Conservation (phyloP, 306 rosid genomes). For the Cucurbita pepo region DNA sequence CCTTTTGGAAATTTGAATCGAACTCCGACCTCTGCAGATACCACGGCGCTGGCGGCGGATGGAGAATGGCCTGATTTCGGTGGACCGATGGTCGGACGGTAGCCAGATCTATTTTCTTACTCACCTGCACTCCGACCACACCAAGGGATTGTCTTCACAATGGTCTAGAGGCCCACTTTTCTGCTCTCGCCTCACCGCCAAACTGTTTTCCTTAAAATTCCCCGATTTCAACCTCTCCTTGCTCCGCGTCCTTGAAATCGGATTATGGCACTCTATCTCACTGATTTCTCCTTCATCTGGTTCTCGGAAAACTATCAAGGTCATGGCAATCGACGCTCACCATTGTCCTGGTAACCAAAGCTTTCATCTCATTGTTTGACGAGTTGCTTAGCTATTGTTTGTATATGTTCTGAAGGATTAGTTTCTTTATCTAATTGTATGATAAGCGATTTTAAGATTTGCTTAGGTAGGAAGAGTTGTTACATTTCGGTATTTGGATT, state of each 20-base stretch:
- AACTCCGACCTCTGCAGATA: neutral
- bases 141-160: conserved; percentile 38
- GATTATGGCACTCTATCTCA: conserved; percentile 28
- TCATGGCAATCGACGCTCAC: conserved; percentile 49
- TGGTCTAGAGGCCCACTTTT: conserved; percentile 51
- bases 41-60: conserved; percentile 2
- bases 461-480: neutral
- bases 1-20: neutral
- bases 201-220: conserved; percentile 44
- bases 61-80: conserved; percentile 43
- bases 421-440: neutral
- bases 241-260: conserved; percentile 32
- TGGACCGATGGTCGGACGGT: conserved; percentile 43
- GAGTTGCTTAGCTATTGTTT: conserved; percentile 12
- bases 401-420: conserved; percentile 1
- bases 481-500: neutral
- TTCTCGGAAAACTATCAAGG: conserved; percentile 10
- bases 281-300: conserved; percentile 25
- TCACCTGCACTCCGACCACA: conserved; percentile 71
- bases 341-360: conserved; percentile 46
- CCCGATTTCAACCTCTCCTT: conserved; percentile 41
- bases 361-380: neutral
- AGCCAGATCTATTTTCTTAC: conserved; percentile 58
- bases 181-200: conserved; percentile 59
- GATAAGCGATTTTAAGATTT: neutral